Base-by-base conservation (phyloP, 495 filamentous ascomycete species). In the Penicillium canariense region DNA sequence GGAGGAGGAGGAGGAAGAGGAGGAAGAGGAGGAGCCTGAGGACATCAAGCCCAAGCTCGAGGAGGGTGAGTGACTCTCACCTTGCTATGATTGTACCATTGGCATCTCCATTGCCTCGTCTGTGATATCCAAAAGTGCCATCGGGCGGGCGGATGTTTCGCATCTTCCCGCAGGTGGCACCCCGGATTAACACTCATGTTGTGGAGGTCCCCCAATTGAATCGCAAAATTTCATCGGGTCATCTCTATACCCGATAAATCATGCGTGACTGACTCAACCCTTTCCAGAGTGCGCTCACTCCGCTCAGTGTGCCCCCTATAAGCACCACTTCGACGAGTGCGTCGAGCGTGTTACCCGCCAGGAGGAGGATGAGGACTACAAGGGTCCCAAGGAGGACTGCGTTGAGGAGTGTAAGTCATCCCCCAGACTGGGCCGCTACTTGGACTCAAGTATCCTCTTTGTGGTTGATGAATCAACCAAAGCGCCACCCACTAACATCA, bases 311-410 rank as follows among this genome's bases (percentile, higher is more conserved):
- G 78, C 84, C 40, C 86, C 88, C 26, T 81, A 82, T 61, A 98
- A 97, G 84, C 92, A 97, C 82, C 94, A 98, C 81, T 97, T 84
- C 74, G 92, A 97, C 57, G 91, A 96, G 75, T 98, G 94, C 71
- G 89, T 90, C 63, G 91, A 96, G 79, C 90, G 94, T 61, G 94
- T 97, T 60, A 93, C 85, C 52, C 73, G 72, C 62, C 84, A 88
- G 69, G 75, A 84, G 61, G 83, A 88, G 62, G 77, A 81, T 62
- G 85, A 81, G 59, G 77, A 80, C 68, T 79, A 81, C 72, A 75
- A 81, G 69, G 81, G 76, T 10, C 72, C 80, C 55, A 81, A 87
- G 65, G 94, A 98, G 81, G 93, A 98, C 79, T 98, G 94, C 65
- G 89, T 98, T 58, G 94, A 98, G 81, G 94, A 98, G 82, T 98